A percentile compares a stretch with the other conserved stretches of the same genome.
phyloP scores from a whole-genome alignment of 805 yeast genomes.

The Lipomyces yamanashiensis region DNA sequence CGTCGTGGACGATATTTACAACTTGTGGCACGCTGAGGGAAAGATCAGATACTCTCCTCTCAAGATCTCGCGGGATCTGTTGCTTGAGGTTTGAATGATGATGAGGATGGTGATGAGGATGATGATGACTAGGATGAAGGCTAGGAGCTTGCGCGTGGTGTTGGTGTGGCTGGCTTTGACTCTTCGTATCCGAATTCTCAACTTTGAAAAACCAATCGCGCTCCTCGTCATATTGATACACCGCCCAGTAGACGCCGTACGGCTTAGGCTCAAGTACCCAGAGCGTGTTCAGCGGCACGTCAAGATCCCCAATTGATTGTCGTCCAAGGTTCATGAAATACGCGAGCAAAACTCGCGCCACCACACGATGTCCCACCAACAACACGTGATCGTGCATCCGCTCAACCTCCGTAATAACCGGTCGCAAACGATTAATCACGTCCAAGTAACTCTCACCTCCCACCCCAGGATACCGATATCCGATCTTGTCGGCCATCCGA shows the following conservation, averaged over 20 bases:
- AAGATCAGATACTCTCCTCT: constrained; percentile 11
- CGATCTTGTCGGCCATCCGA: constrained; percentile 74
- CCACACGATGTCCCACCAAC: constrained; percentile 87
- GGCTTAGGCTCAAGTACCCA: constrained; percentile 92
- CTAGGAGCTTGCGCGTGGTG: background rate
- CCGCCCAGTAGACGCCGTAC: constrained; percentile 90
- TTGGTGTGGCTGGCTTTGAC: background rate
- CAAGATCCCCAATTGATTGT: constrained; percentile 83
- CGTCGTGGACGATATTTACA: constrained; percentile 5
- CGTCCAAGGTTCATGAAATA: constrained; percentile 81
- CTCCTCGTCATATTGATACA: constrained; percentile 83
- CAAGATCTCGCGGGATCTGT: constrained; percentile 5
- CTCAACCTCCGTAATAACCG: constrained; percentile 90
- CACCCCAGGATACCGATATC: constrained; percentile 92
- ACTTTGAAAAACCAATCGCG: constrained; percentile 78
- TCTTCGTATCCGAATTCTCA: constrained; percentile 40
- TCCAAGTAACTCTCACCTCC: constrained; percentile 97
- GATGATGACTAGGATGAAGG: background rate
- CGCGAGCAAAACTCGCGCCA: constrained; percentile 82
- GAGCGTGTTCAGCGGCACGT: constrained; percentile 89
- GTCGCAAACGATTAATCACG: constrained; percentile 86
- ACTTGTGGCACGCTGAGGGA: constrained; percentile 5
- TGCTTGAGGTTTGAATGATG: constrained; percentile 10
- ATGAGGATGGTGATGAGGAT: constrained; percentile 12
- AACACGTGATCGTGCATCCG: constrained; percentile 86